Conservation (phyloP, 2,329 filamentous ascomycete genomes). For the Knufia petricola region DNA sequence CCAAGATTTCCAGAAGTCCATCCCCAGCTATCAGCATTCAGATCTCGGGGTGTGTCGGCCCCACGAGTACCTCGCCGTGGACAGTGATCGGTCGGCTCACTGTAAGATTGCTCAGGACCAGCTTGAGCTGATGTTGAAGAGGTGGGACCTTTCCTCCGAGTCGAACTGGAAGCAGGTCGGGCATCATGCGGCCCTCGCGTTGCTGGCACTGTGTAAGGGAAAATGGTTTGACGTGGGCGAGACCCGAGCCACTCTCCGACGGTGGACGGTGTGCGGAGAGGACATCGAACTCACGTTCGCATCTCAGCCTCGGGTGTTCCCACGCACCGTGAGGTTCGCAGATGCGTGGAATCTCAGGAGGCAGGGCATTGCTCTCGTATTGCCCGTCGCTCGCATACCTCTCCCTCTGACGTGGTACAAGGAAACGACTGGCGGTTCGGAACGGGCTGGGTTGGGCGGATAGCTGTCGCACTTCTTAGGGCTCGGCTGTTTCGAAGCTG, state of each 20-base stretch:
- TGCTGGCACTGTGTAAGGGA: conserved; percentile 1
- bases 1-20: conserved; percentile 2
- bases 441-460: neutral
- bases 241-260: conserved; percentile 1
- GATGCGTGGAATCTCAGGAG: conserved; percentile 3
- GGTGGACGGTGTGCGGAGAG: conserved; percentile 1
- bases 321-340: neutral
- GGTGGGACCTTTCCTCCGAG: conserved; percentile 2
- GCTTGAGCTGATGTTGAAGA: conserved; percentile 3
- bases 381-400: conserved; percentile 1
- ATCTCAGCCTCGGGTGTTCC: neutral
- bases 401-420: conserved; percentile 1
- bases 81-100: conserved; percentile 1
- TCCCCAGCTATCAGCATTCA: conserved; percentile 1
- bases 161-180: conserved; percentile 1
- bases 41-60: conserved; percentile 1
- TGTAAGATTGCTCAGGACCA: conserved; percentile 3
- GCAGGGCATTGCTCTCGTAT: neutral
- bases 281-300: neutral
- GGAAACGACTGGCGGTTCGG: neutral
- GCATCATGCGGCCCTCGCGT: conserved; percentile 1
- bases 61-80: conserved; percentile 1
- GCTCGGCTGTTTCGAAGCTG: neutral
- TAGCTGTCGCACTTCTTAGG: neutral
- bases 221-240: neutral